Evolutionary conservation across 164 flowering plant genomes (phyloP).

Genomic region (Vitis rupestris): DNA sequence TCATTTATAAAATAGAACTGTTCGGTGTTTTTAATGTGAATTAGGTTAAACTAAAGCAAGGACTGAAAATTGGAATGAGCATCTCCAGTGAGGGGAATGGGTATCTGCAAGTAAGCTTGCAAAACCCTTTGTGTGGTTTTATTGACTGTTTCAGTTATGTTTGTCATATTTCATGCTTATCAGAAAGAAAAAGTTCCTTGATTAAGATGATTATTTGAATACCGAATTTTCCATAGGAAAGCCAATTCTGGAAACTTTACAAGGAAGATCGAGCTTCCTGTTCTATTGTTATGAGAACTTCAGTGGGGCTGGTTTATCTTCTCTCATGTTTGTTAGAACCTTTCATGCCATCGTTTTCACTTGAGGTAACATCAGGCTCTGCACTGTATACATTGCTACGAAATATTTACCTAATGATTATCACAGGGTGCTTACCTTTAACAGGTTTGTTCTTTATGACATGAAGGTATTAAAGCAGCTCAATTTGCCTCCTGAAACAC

Average conservation of each 20-base stretch:
- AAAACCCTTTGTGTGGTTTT: not conserved
- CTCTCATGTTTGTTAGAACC: slow-evolving; percentile 90
- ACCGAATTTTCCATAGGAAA: slow-evolving; percentile 41
- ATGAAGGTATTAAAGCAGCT: slow-evolving; percentile 86
- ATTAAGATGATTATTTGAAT: no score
- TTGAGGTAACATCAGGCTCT: slow-evolving; percentile 49
- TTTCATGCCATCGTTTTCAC: slow-evolving; percentile 90
- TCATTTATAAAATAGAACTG: no score
- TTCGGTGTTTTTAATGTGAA: slow-evolving; percentile 8
- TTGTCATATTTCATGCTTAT: no score
- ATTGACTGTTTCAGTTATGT: not conserved
- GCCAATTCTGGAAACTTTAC: slow-evolving; percentile 94
- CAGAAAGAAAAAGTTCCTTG: no score
- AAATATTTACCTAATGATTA: no score
- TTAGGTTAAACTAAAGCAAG: slow-evolving; percentile 94
- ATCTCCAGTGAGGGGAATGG: slow-evolving; percentile 92
- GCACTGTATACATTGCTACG: no score
- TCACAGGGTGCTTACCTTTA: not conserved
- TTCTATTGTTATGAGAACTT: slow-evolving; percentile 75
- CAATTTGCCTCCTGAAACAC: slow-evolving; percentile 49
- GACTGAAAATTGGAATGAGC: slow-evolving; percentile 84
- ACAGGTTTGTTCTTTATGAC: slow-evolving; percentile 1
- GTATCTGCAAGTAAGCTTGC: slow-evolving; percentile 76
- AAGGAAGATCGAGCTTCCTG: slow-evolving; percentile 70
- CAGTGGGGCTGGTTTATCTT: slow-evolving; percentile 79